A percentile compares a stretch with the other conserved stretches of the same genome.
These are phyloP conservation scores for Lipomyces mesembrius DNA, from an alignment of 805 yeast genomes.

Conservation along the genomic window DNA sequence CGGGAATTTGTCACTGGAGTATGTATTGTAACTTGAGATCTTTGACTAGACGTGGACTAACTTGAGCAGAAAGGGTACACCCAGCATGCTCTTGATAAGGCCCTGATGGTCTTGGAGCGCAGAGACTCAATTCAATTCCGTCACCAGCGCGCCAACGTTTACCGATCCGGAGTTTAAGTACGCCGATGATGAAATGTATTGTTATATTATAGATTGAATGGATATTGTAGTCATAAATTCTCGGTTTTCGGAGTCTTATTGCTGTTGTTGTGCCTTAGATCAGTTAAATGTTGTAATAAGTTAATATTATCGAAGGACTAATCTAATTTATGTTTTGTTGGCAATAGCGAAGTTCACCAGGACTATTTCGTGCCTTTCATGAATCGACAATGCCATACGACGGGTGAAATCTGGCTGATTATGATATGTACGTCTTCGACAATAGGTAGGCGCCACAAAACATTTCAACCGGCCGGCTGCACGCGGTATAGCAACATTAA, in stretches of 20 bases:
- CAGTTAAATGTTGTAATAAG: slow-evolving; percentile 7
- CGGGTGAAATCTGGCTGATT: no score
- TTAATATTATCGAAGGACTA: background rate
- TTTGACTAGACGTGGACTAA: background rate
- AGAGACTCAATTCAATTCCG: slow-evolving; percentile 87
- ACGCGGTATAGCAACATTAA: background rate
- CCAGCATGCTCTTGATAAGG: slow-evolving; percentile 77
- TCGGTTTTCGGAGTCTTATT: background rate
- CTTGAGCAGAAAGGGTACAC: slow-evolving; percentile 51
- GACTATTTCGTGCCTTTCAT: background rate
- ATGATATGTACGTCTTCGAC: no score
- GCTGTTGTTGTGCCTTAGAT: background rate
- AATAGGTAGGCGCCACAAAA: background rate
- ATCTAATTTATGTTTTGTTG: background rate
- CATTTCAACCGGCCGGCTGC: background rate
- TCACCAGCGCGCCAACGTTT: slow-evolving; percentile 81
- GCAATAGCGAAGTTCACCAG: background rate
- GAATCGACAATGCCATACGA: no score
- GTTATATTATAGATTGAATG: background rate
- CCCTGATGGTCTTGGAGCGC: slow-evolving; percentile 78
- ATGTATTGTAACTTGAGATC: slow-evolving; percentile 31
- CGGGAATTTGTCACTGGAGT: slow-evolving; percentile 62
- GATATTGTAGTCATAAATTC: background rate
- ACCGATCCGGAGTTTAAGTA: slow-evolving; percentile 67
- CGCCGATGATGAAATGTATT: background rate